Evolutionary conservation across 495 filamentous ascomycete genomes (phyloP), one percentile per base, ranked within the genome.

Genomic region (Jackrogersella minutella): DNA sequence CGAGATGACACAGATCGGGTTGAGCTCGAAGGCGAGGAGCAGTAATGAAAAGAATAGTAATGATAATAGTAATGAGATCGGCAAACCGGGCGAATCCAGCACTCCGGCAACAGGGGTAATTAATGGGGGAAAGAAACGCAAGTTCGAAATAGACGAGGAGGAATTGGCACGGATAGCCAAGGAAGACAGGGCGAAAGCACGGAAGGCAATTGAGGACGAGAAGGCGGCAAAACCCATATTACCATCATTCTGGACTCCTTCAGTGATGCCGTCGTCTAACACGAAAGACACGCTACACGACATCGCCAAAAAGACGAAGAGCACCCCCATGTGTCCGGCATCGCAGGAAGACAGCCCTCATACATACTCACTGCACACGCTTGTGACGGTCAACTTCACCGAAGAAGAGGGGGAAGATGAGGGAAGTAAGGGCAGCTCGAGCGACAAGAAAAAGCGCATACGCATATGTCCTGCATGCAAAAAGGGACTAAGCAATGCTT

Each of bases 181-280:
- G 22, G 87, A 90, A 54, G 92, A 95, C 73, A 78, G 85, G 69
- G 83, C 85, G 47, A 87, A 89, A 72, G 86, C 90, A 14, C 86
- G 86, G 69, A 83, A 81, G 58, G 85, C 85, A 33, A 79, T 94
- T 58, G 87, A 90, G 58, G 86, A 86, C 43, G 91, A 97, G 71
- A 93, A 93, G 83, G 84, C 87, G 0, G 83, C 85, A 0, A 90
- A 91, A 71, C 87, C 87, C 0, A 87, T 85, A n/a, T 78, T 97
- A 0, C 92, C 93, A 0, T 95, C 93, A 2, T 98, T 98, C 80
- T 99, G 95, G 95, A 89, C 96, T 0, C 94, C 95, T 0, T 90
- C 91, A 1, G 80, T 96, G 28, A 95, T 91, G 0, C 93, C 94
- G 0, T 82, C 85, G 0, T 79, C 81, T 1, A 82, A 83, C 59